A percentile compares a stretch with the other conserved stretches of the same genome.
Conservation (phyloP, 1,284 basidiomycete genomes). For the Cutaneotrichosporon sp. region DNA sequence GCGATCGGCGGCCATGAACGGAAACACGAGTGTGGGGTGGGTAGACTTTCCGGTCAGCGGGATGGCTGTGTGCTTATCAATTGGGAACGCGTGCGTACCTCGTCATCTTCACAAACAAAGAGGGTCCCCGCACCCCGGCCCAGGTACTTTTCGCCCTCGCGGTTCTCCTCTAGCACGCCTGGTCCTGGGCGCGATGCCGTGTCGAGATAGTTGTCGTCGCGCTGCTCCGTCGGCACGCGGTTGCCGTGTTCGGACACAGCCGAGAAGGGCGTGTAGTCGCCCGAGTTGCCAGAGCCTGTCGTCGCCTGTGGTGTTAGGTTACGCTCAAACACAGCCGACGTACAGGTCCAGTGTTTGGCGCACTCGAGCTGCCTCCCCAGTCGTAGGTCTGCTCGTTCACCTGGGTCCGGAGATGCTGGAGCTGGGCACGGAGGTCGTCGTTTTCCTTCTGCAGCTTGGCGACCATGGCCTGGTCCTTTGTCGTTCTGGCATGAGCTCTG, state of each 20-base stretch:
- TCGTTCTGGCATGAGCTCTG: conserved; percentile 10
- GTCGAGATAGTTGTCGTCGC: conserved; percentile 17
- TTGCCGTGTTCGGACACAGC: conserved; percentile 10
- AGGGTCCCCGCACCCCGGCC: conserved; percentile 23
- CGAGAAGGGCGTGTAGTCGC: conserved; percentile 16
- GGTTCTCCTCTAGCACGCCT: conserved; percentile 12
- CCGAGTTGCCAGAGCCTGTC: neutral
- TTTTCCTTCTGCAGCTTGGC: conserved; percentile 17
- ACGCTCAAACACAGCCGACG: neutral
- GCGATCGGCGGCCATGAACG: conserved; percentile 15
- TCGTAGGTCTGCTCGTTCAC: neutral
- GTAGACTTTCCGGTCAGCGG: conserved; percentile 16
- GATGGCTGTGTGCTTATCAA: neutral
- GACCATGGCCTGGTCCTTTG: conserved; percentile 17
- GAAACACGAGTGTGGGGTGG: conserved; percentile 10
- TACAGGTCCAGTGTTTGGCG: neutral
- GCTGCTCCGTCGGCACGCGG: conserved; percentile 3
- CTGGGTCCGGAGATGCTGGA: conserved; percentile 3
- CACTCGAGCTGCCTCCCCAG: conserved; percentile 1
- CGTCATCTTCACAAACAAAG: conserved; percentile 19
- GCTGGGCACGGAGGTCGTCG: conserved; percentile 8
- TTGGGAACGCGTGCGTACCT: conserved; percentile 3
- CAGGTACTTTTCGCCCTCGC: conserved; percentile 17
- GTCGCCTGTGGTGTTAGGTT: no score
- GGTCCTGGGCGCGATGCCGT: conserved; percentile 10